phyloP scores from a whole-genome alignment of 306 rosid species.

The Fagus sylvatica region DNA sequence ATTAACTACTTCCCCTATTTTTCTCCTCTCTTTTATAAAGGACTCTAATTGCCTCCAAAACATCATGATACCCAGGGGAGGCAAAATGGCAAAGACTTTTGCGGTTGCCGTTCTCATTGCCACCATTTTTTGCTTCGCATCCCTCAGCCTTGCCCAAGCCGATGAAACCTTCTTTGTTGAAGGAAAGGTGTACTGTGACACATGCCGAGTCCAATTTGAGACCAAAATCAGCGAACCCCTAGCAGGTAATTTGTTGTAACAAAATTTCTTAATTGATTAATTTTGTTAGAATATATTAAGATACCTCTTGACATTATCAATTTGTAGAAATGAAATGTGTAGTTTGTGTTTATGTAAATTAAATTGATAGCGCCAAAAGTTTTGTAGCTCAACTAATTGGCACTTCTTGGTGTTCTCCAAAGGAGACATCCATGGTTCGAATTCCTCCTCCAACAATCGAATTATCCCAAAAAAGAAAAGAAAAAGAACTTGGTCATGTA shows the following conservation, averaged over 20 bases:
- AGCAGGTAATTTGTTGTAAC: conserved; percentile 12
- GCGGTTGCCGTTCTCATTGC: conserved; percentile 9
- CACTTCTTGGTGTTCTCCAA: too few relatives aligned
- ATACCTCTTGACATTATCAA: background rate
- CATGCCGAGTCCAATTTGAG: conserved; percentile 30
- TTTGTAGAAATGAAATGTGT: too few relatives aligned
- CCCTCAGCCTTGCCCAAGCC: background rate
- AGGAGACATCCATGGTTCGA: too few relatives aligned
- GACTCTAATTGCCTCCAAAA: background rate
- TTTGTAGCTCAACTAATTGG: too few relatives aligned
- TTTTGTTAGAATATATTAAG: too few relatives aligned
- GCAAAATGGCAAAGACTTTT: conserved; percentile 18
- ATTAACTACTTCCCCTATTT: background rate
- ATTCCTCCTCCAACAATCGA: too few relatives aligned
- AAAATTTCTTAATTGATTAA: background rate
- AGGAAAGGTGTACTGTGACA: conserved; percentile 32
- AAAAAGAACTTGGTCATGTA: too few relatives aligned
- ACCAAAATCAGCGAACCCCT: conserved; percentile 13
- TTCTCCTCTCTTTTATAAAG: background rate
- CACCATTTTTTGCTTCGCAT: conserved; percentile 18
- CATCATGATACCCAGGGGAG: background rate
- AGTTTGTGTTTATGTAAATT: too few relatives aligned
- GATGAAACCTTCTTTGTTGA: conserved; percentile 4
- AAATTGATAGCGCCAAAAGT: too few relatives aligned
- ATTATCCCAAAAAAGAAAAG: too few relatives aligned